Percentiles rank a stretch among this genome's conserved stretches.
Conservation (phyloP, 116 monocot genomes). For the Papilionanthe hybrid region DNA sequence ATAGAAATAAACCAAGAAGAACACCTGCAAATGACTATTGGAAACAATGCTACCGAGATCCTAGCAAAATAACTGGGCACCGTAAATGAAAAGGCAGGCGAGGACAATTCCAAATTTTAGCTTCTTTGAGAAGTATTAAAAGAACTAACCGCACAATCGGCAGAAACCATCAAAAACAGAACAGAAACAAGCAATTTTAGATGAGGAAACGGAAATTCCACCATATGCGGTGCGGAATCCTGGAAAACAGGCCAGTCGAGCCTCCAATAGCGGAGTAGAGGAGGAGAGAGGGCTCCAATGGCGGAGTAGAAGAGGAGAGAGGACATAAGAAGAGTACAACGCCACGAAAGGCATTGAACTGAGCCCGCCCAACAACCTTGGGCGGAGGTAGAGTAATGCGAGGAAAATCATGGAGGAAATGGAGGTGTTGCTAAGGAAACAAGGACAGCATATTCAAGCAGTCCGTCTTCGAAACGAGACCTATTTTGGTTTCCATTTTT, state of each 20-base stretch:
- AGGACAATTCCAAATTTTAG: neutral
- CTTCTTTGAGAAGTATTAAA: neutral
- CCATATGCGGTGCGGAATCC: neutral
- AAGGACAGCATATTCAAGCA: neutral
- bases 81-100: neutral
- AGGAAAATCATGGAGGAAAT: neutral
- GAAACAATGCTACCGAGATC: neutral
- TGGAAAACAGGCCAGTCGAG: neutral
- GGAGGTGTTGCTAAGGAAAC: neutral
- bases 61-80: neutral
- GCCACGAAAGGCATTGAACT: neutral
- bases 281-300: neutral
- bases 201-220: neutral
- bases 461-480: neutral
- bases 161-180: neutral
- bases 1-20: neutral
- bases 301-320: neutral
- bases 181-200: neutral
- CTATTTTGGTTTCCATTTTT: neutral
- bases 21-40: neutral
- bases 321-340: neutral
- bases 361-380: neutral
- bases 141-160: neutral
- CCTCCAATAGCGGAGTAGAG: neutral
- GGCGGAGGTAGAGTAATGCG: neutral